Evolutionary conservation across 2,329 filamentous ascomycete species (phyloP), one percentile per base, ranked within the genome.

Genomic region (Fusarium sp.): DNA sequence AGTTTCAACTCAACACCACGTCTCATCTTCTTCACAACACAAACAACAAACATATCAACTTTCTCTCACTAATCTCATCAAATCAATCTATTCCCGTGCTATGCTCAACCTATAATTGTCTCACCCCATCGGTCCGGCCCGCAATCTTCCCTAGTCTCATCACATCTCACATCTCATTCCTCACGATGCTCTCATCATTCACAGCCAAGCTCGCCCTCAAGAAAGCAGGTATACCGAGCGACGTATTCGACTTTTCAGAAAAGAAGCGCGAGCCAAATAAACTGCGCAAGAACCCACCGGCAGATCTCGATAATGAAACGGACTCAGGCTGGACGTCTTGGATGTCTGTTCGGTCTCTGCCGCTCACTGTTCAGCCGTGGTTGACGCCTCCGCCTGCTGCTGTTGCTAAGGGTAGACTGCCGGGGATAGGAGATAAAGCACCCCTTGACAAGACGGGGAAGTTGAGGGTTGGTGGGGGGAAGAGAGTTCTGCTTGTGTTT

Each of bases 151-250:
- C 19, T n/a, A n/a, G 31, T n/a, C 33, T 18, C 25, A 39, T 44
- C 23, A 27, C 7, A 23, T 46, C 18, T 15, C 25, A 41, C 23
- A 48, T 80, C 41, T 80, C 45, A 49, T 35, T 44, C 42, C 25
- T 44, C 33, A 60, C 31, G 35, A 90, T 90, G 88, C 84, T 90
- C 77, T 85, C 85, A 74, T 86, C 82, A 71, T 80, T 90, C 63
- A 84, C 85, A 21, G 87, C 88, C 49, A 90, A 90, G 79, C 80
- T 90, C 71, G 88, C 88, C 68, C 82, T 90, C 73, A 87, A 84
- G 72, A 89, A 88, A 77, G 84, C 84, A 56, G 88, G 88, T 76
- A 78, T 90, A 60, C 83, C 86, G 42, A 85, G 82, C 79, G 82
- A 89, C 72, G 79, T 84, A 51, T 80, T 90, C 62, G 81, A 86